These are phyloP conservation scores for Colletotrichum agaves DNA, from an alignment of 2,329 filamentous ascomycete genomes.

Conservation along the genomic window DNA sequence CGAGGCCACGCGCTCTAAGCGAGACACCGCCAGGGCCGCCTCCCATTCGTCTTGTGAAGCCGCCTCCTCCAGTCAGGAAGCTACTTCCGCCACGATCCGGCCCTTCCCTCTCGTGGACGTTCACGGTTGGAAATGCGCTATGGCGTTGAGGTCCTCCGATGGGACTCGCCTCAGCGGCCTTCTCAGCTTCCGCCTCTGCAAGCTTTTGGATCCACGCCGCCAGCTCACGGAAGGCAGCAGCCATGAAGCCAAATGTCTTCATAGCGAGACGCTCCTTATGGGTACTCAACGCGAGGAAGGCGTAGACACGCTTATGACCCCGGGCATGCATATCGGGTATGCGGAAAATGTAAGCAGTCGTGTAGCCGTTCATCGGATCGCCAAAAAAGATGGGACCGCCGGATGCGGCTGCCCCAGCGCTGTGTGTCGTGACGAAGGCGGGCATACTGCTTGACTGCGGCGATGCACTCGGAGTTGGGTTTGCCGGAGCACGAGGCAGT, in stretches of 20 bases:
- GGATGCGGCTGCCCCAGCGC: slow-evolving; percentile 64
- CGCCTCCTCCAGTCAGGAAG: slow-evolving; percentile 66
- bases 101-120: slow-evolving; percentile 16
- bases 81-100: slow-evolving; percentile 60
- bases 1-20: slow-evolving; percentile 68
- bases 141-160: slow-evolving; percentile 55
- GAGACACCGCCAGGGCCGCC: slow-evolving; percentile 65
- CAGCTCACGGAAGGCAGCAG: slow-evolving; percentile 70
- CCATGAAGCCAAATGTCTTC: slow-evolving; percentile 72
- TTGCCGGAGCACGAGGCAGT: slow-evolving; percentile 63
- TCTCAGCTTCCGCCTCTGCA: slow-evolving; percentile 71
- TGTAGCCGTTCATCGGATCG: slow-evolving; percentile 72
- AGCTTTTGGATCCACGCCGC: slow-evolving; percentile 74
- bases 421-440: slow-evolving; percentile 65
- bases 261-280: slow-evolving; percentile 73
- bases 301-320: slow-evolving; percentile 76
- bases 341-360: slow-evolving; percentile 76
- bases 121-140: slow-evolving; percentile 39
- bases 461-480: slow-evolving; percentile 41
- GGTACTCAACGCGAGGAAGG: slow-evolving; percentile 72
- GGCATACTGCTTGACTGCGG: slow-evolving; percentile 51
- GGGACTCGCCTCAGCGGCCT: slow-evolving; percentile 56
- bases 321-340: slow-evolving; percentile 75
- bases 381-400: slow-evolving; percentile 77
- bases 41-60: slow-evolving; percentile 68